Percentiles rank a stretch among this genome's conserved stretches.
Evolutionary conservation across 108 stramenopile species (phyloP).

Genomic region (Asterionellopsis glacialis): DNA sequence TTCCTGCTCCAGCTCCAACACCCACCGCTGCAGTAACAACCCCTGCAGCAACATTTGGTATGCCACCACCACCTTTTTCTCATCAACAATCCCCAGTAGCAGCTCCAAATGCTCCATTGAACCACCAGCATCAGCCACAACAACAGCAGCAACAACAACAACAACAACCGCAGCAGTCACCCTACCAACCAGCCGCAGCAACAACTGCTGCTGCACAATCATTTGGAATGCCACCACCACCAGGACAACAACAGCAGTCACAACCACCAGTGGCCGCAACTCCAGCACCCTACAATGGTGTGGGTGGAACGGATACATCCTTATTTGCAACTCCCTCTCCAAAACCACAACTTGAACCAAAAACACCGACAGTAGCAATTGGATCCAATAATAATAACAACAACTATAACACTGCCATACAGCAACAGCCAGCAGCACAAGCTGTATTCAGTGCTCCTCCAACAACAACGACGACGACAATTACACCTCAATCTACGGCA

Average conservation of each 20-base stretch:
- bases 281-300: too few relatives aligned
- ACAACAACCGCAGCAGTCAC: constrained; percentile 16
- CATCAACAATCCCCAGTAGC: constrained; percentile 1
- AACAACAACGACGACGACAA: too few relatives aligned
- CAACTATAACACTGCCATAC: too few relatives aligned
- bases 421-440: too few relatives aligned
- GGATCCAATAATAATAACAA: too few relatives aligned
- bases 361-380: too few relatives aligned
- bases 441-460: too few relatives aligned
- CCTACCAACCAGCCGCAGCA: constrained; percentile 9
- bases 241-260: constrained; percentile 15
- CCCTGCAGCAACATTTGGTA: constrained; percentile 7
- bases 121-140: not conserved
- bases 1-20: not conserved
- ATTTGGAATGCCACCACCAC: not conserved
- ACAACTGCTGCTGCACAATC: constrained; percentile 8
- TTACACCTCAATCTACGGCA: too few relatives aligned
- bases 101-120: not conserved
- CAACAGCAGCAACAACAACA: constrained; percentile 12
- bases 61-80: not conserved
- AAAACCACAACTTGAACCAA: not conserved
- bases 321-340: constrained; percentile 27
- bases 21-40: constrained; percentile 4
- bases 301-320: too few relatives aligned
- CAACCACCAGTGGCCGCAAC: too few relatives aligned